Conservation (phyloP, 129 eudicot species). For the Chrysanthemum makinoi region DNA sequence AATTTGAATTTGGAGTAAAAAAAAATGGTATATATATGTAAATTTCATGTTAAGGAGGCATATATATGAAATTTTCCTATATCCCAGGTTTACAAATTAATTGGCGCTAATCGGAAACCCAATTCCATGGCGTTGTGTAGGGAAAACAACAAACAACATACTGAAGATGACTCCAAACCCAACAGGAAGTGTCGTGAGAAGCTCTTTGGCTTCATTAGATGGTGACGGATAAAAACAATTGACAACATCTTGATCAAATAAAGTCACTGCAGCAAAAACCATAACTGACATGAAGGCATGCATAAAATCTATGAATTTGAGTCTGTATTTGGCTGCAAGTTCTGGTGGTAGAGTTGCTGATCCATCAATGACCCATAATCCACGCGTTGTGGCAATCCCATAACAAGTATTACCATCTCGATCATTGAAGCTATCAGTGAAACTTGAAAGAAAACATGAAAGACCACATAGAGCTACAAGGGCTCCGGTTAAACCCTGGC, state of each 20-base stretch:
- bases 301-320: constrained; percentile 61
- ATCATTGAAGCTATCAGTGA: constrained; percentile 86
- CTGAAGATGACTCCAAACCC: constrained; percentile 76
- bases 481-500: constrained; percentile 45
- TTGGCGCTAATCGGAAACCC: constrained; percentile 70
- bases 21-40: too few species aligned
- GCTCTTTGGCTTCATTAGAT: constrained; percentile 55
- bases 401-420: constrained; percentile 59
- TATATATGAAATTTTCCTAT: too few species aligned
- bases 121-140: constrained; percentile 82
- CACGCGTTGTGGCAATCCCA: constrained; percentile 67
- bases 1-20: too few species aligned
- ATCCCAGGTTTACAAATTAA: neutral
- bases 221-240: constrained; percentile 79
- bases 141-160: constrained; percentile 76
- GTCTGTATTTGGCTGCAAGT: constrained; percentile 50
- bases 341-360: constrained; percentile 50
- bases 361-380: constrained; percentile 90
- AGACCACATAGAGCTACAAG: constrained; percentile 69
- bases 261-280: constrained; percentile 68
- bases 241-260: constrained; percentile 83
- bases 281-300: constrained; percentile 84
- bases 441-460: constrained; percentile 60
- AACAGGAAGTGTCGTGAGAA: constrained; percentile 60
- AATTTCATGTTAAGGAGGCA: too few species aligned